Evolutionary conservation across 345 rosid genomes (phyloP), one percentile per base, ranked within the genome.

Genomic region (Clausena lansium): DNA sequence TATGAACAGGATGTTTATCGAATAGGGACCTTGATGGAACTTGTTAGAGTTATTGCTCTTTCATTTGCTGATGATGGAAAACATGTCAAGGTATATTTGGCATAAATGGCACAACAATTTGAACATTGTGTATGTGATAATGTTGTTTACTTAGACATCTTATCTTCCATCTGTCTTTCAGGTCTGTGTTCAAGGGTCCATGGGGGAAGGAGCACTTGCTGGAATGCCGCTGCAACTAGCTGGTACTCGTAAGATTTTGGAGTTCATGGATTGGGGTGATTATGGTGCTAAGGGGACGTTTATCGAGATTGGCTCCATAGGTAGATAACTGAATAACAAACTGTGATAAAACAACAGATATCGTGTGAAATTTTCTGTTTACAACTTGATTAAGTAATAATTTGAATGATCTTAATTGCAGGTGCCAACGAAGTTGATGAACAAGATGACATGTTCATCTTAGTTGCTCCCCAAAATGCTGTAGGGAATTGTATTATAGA

Each of bases 121-220:
- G 63, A 11, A 47, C 15, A 27, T 24, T 55, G 17, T 38, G 19
- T 30, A 47, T 67, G 45, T 60, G 4, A 67, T 41, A 28, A 47
- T 41, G n/a, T 69, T 78, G 22, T 39, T 45, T 45, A 13, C 50
- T 77, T 60, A 36, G 70, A 72, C 58, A 38, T 75, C 68, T 78
- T 64, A 9, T 65, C 73, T 70, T 75, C 36, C 84, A 95, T 98
- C 78, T 64, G 9, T 67, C 71, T 70, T 75, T 47, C 84, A 95
- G 99, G 99, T 95, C 78, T 95, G 99, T 84, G 99, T 93, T 77
- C 99, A 95, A 87, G 99, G 99, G 39, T 93, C 99, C 17, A 93
- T 95, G 99, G 98, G 99, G 62, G 85, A 86, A 81, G 98, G 99
- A 64, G 98, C 97, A 78, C 93, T 95, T 52, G 93, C 95, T 79